Percentiles rank a stretch among this genome's conserved stretches.
These are phyloP conservation scores for Besnoitia besnoiti DNA, from an alignment of 169 alveolate species.

Conservation along the genomic window DNA sequence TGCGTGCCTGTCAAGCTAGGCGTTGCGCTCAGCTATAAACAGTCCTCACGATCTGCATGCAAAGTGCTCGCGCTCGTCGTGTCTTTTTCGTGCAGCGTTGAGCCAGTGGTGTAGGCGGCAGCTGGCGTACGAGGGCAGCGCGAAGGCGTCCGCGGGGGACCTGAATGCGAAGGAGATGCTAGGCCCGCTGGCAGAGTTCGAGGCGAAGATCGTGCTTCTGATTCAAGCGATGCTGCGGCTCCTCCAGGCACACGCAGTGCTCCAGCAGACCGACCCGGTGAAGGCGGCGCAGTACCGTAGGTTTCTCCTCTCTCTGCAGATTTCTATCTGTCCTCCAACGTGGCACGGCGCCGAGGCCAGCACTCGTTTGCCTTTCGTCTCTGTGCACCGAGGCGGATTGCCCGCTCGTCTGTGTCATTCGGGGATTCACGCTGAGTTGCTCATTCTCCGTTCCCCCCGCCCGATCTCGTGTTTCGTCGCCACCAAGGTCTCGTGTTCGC, in stretches of 20 bases:
- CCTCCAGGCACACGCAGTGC: slow-evolving; percentile 15
- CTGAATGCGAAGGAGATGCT: background rate
- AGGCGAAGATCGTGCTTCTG: background rate
- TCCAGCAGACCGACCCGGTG: background rate
- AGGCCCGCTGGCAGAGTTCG: slow-evolving; percentile 7
- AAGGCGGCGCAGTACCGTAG: slow-evolving; percentile 13
- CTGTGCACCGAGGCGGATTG: too few species aligned
- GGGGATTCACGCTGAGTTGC: too few species aligned
- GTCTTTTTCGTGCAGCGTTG: background rate
- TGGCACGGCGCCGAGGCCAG: too few species aligned
- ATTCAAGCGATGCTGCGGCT: background rate
- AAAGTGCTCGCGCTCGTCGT: background rate
- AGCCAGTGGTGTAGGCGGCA: slow-evolving; percentile 16
- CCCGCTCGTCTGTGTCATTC: too few species aligned
- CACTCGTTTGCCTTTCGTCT: too few species aligned
- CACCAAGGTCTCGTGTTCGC: too few species aligned
- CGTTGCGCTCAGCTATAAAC: too few species aligned
- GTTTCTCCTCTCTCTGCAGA: background rate
- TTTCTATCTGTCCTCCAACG: background rate
- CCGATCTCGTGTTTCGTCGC: too few species aligned
- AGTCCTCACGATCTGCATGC: too few species aligned
- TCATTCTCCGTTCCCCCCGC: too few species aligned
- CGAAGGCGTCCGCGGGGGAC: background rate
- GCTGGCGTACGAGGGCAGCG: slow-evolving; percentile 36
- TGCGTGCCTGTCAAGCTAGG: too few species aligned